Evolutionary conservation across 306 rosid species (phyloP), one percentile per base, ranked within the genome.

Genomic region (Corylus avellana): DNA sequence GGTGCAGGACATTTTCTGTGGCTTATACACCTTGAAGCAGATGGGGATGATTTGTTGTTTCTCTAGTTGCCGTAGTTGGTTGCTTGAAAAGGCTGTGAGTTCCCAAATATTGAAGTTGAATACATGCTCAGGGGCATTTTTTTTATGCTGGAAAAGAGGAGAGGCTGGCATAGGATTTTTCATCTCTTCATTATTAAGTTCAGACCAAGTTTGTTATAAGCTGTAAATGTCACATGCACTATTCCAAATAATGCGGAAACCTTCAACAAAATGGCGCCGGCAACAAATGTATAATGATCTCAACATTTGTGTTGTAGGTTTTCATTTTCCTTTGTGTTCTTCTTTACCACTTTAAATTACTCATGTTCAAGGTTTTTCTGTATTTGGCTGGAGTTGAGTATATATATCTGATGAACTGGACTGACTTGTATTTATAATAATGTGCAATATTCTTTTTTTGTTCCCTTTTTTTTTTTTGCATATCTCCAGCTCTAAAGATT

Each of bases 71-170:
- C 63, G 76, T 73, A 48, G 72, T 76, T 75, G 56, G 72, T 79
- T 75, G 75, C 71, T 63, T 74, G 77, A 32, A 51, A 61, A 84
- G 66, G 35, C 66, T 1, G 37, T 2, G 1, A 11, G 74, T 81
- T 79, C 51, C 82, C 13, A 57, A 48, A 46, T 50, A 20, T 72
- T 75, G 68, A 81, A 78, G 79, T 82, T 54, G 76, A 53, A 78
- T 78, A 79, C 80, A 78, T 79, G 80, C 70, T 72, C 64, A 77
- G 73, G 72, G 85, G 3, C 35, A 56, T 70, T 75, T 81, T 48
- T 72, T 79, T 77, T 61, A 54, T 79, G 62, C 78, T 73, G 81
- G 70, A 82, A 82, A 77, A 61, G 82, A 70, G 48, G 81, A 75
- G 53, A 72, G 12, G 7, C 22, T 58, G 35, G 12, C 13, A 59